Evolutionary conservation across 1,139 yeast genomes (phyloP).

Genomic region (Zygoascus sp.): DNA sequence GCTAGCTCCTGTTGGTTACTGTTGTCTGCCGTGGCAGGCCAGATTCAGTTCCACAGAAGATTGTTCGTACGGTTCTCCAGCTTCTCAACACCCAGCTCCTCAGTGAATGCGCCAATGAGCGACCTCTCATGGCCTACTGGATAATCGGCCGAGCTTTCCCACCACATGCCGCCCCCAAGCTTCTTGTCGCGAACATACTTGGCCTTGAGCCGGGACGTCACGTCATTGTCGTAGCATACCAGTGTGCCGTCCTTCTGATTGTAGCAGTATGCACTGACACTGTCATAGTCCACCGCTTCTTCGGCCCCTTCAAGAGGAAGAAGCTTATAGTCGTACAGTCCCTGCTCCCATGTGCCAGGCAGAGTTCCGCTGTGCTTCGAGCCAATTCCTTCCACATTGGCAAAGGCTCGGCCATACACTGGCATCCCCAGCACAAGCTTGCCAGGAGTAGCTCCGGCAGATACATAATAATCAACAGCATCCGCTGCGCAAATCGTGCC

Average conservation of each 20-base stretch:
- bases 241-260: slow-evolving; percentile 41
- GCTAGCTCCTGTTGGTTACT: background rate
- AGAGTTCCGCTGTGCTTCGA: slow-evolving; percentile 47
- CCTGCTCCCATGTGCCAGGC: slow-evolving; percentile 44
- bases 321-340: slow-evolving; percentile 48
- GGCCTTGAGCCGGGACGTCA: slow-evolving; percentile 56
- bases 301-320: slow-evolving; percentile 43
- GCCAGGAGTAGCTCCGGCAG: slow-evolving; percentile 41
- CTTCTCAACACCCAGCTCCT: slow-evolving; percentile 18
- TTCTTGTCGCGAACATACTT: slow-evolving; percentile 45
- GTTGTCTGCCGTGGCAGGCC: background rate
- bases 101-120: slow-evolving; percentile 28
- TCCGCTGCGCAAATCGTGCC: slow-evolving; percentile 46
- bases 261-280: slow-evolving; percentile 58
- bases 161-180: slow-evolving; percentile 87
- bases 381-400: slow-evolving; percentile 43
- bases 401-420: slow-evolving; percentile 72
- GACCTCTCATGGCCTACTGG: slow-evolving; percentile 27
- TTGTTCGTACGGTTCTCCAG: slow-evolving; percentile 19
- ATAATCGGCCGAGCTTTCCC: slow-evolving; percentile 84
- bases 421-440: slow-evolving; percentile 87
- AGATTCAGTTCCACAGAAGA: background rate
- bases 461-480: slow-evolving; percentile 45
- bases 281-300: slow-evolving; percentile 50
- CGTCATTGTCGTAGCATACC: slow-evolving; percentile 62